phyloP scores from a whole-genome alignment of 495 filamentous ascomycete species.

The Hyaloscypha hepaticicola region DNA sequence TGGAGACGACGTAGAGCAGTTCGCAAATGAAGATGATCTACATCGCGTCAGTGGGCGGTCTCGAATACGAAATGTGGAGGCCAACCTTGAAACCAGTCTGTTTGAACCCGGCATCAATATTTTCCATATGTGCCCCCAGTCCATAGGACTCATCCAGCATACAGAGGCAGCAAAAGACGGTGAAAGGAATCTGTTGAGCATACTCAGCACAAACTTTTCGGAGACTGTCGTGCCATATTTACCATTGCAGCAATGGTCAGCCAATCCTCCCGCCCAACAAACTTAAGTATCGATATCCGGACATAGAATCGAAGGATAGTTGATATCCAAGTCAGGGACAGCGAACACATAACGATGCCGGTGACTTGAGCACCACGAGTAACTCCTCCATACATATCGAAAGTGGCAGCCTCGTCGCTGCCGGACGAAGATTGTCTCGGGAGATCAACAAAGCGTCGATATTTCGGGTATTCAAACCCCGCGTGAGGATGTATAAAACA shows the following conservation, averaged over 20 bases:
- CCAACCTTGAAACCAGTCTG: constrained; percentile 24
- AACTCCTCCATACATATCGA: constrained; percentile 15
- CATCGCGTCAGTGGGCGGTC: constrained; percentile 4
- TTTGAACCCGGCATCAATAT: constrained; percentile 10
- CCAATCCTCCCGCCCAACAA: constrained; percentile 30
- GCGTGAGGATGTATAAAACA: not conserved
- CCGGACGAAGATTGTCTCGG: not conserved
- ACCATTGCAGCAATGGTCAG: constrained; percentile 30
- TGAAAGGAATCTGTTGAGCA: constrained; percentile 23
- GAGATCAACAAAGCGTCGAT: not conserved
- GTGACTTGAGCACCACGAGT: constrained; percentile 27
- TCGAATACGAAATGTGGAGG: not conserved
- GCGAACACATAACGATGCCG: constrained; percentile 22
- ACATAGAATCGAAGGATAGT: constrained; percentile 27
- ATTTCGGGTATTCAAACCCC: not conserved
- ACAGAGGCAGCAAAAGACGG: constrained; percentile 24
- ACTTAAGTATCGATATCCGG: constrained; percentile 24
- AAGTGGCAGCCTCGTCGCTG: not conserved
- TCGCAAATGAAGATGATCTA: constrained; percentile 35
- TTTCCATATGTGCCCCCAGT: constrained; percentile 27
- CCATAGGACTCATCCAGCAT: constrained; percentile 19
- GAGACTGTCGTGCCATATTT: not conserved
- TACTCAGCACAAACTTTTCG: not conserved
- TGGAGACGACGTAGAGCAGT: constrained; percentile 39
- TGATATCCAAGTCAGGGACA: constrained; percentile 29